Evolutionary conservation across 768 basidiomycete species (phyloP), one percentile per base, ranked within the genome.

Genomic region (Agaricus subrufescens): DNA sequence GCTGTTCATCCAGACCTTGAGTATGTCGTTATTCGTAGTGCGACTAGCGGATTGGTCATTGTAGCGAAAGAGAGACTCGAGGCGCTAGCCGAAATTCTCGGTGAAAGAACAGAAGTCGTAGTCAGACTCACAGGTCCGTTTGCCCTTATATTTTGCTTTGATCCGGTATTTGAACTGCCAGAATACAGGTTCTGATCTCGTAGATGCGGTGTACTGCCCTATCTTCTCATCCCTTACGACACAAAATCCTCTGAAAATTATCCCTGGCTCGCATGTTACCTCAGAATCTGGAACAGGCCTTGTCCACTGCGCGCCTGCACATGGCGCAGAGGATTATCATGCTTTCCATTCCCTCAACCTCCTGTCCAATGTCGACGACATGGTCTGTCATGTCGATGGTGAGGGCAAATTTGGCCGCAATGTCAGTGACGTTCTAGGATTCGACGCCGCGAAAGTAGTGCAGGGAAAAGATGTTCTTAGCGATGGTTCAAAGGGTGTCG

Each of bases 221-320:
- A 74, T 88, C 12, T 94, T 94, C 66, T 67, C 73, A 1, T 58
- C 70, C 7, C 50, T 71, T 23, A 57, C 66, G 6, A 57, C 66
- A 19, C 55, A 45, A 39, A 3, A 15, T 14, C 31, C 23, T 6
- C 69, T 78, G n/a, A 67, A 69, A 39, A 68, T 97, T 46, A 79
- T 96, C 39, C 66, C 81, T 1, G 85, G 91, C 1, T 69, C 76
- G 0, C 89, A 96, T 65, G 96, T 98, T 14, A 92, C 87, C 1
- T 70, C 88, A 0, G 81, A 86, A 15, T 89, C 94, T n/a, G 96
- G 96, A 6, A 97, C 95, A 1, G 95, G 96, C 34, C 80, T 98
- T 11, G 96, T 99, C 1, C 96, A 98, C 65, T 91, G 89, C 60
- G 95, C 96, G 0, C 95, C 96, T 11, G 94, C 92, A 1, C 96